phyloP scores from a whole-genome alignment of 2,329 filamentous ascomycete species.

The Rhynchosporium agropyri region DNA sequence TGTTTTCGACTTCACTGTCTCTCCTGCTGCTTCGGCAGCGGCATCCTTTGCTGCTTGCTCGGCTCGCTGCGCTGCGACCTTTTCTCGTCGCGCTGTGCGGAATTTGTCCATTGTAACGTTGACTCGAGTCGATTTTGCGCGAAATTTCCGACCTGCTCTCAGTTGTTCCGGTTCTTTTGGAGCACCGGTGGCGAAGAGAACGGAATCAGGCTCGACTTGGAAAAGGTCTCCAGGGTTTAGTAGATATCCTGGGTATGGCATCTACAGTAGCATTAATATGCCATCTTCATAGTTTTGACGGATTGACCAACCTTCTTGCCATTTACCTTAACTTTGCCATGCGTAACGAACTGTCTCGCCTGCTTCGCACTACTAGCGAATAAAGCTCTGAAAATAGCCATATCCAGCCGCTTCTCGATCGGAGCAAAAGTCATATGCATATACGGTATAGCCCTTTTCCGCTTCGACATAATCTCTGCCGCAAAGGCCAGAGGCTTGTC shows the following conservation, averaged over 20 bases:
- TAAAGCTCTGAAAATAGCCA: constrained; percentile 89
- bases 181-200: constrained; percentile 83
- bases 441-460: constrained; percentile 67
- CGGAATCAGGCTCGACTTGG: constrained; percentile 86
- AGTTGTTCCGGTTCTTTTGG: constrained; percentile 55
- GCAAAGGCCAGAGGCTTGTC: constrained; percentile 38
- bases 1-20: constrained; percentile 1
- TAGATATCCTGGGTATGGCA: constrained; percentile 88
- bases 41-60: constrained; percentile 31
- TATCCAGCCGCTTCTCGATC: constrained; percentile 86
- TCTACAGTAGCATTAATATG: constrained; percentile 56
- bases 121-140: constrained; percentile 19
- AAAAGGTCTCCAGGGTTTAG: constrained; percentile 98
- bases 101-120: constrained; percentile 32
- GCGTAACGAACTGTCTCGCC: constrained; percentile 90
- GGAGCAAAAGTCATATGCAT: constrained; percentile 97
- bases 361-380: constrained; percentile 94
- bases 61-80: constrained; percentile 21
- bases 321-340: constrained; percentile 93
- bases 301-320: constrained; percentile 74
- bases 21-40: constrained; percentile 31
- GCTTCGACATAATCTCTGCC: constrained; percentile 54
- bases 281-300: background rate
- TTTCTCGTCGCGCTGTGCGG: constrained; percentile 30
- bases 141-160: constrained; percentile 30